Evolutionary conservation across 345 rosid genomes (phyloP).

Genomic region (Cardamine occulta): DNA sequence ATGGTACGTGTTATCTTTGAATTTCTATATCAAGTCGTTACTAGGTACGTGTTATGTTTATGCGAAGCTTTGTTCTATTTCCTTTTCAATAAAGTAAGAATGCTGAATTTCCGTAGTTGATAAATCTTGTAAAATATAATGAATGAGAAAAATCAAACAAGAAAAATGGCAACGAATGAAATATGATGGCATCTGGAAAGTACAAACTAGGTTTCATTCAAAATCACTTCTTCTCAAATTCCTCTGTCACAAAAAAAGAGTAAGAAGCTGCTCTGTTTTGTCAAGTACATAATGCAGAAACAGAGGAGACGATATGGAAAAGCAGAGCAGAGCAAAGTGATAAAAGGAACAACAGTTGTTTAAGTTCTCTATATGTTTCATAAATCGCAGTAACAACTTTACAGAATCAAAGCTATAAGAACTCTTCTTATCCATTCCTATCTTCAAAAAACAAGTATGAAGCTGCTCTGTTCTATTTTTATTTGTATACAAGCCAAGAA

Average conservation of each 20-base stretch:
- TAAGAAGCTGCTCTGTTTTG: not conserved
- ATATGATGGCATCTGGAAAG: not conserved
- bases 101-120: not conserved
- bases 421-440: constrained; percentile 12
- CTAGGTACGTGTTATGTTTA: not conserved
- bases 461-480: not conserved
- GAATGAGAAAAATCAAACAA: not conserved
- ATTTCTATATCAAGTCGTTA: too few relatives aligned
- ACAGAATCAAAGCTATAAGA: constrained; percentile 21
- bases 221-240: not conserved
- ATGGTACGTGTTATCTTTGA: too few relatives aligned
- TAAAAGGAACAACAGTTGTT: constrained; percentile 5
- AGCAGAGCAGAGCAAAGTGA: not conserved
- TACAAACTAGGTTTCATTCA: not conserved
- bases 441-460: constrained; percentile 11
- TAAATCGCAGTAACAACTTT: constrained; percentile 12
- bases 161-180: not conserved
- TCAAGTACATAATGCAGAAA: not conserved
- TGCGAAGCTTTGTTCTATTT: not conserved
- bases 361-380: constrained; percentile 25
- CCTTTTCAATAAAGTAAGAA: not conserved
- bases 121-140: not conserved
- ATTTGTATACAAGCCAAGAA: constrained; percentile 11
- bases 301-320: not conserved
- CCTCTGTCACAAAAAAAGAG: not conserved